These are phyloP conservation scores for Hymenoscyphus occultus DNA, from an alignment of 2,329 filamentous ascomycete species.

Conservation along the genomic window DNA sequence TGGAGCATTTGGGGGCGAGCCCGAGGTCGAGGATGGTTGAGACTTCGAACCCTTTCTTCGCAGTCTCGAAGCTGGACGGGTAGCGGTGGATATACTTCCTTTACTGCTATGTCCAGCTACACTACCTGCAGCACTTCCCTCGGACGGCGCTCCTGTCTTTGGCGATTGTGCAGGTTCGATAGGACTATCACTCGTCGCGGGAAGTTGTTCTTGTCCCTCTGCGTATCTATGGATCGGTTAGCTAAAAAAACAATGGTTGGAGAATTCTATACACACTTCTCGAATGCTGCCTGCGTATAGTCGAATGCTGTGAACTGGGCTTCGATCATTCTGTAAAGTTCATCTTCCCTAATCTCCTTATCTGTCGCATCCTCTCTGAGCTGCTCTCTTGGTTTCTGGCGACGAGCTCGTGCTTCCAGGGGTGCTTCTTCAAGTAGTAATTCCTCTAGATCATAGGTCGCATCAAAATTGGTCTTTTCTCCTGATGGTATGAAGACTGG, in stretches of 20 bases:
- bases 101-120: conserved; percentile 8
- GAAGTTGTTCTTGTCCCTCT: conserved; percentile 33
- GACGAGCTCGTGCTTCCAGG: conserved; percentile 83
- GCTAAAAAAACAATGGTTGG: conserved; percentile 2
- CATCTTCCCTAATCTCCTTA: conserved; percentile 91
- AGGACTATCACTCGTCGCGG: conserved; percentile 9
- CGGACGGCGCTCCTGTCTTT: not conserved
- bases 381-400: conserved; percentile 89
- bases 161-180: conserved; percentile 17
- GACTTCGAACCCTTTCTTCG: conserved; percentile 29
- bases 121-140: not conserved
- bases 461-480: conserved; percentile 98
- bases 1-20: conserved; percentile 29
- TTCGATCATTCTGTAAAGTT: conserved; percentile 92
- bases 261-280: conserved; percentile 53
- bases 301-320: conserved; percentile 92
- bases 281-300: conserved; percentile 80
- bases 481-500: conserved; percentile 91
- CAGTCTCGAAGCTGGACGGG: conserved; percentile 21
- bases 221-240: conserved; percentile 32
- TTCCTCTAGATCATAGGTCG: conserved; percentile 95
- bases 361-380: conserved; percentile 92
- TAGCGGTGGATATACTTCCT: conserved; percentile 18
- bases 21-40: conserved; percentile 29
- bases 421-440: conserved; percentile 91